A percentile compares a stretch with the other conserved stretches of the same genome.
Conservation (phyloP, 164 flowering plant genomes). For the Annona squamosa region DNA sequence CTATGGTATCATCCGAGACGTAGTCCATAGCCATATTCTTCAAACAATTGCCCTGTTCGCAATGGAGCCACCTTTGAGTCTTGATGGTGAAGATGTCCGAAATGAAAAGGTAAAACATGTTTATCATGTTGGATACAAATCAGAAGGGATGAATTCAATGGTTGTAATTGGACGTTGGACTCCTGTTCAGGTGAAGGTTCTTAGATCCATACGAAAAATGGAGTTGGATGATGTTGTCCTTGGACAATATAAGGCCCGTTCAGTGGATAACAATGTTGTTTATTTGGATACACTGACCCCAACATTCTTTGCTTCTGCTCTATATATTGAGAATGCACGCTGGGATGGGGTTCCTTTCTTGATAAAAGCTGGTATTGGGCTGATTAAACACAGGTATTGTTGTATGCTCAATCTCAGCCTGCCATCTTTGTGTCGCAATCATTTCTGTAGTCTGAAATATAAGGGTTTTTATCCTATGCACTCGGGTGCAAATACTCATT, state of each 20-base stretch:
- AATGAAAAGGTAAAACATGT: constrained; percentile 45
- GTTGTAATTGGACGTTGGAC: constrained; percentile 3
- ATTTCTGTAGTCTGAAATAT: too few species aligned
- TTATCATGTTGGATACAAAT: too few species aligned
- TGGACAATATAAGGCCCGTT: constrained; percentile 49
- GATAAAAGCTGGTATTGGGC: constrained; percentile 55
- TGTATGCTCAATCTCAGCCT: background rate
- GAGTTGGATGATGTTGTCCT: constrained; percentile 41
- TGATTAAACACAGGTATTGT: constrained; percentile 50
- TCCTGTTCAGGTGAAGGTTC: constrained; percentile 48
- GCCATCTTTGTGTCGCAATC: background rate
- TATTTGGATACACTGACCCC: constrained; percentile 40
- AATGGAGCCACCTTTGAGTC: constrained; percentile 63
- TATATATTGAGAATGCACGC: constrained; percentile 57
- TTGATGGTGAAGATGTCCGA: constrained; percentile 59
- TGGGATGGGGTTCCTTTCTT: constrained; percentile 77
- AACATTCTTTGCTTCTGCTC: constrained; percentile 51
- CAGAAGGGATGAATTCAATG: background rate
- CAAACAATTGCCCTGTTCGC: constrained; percentile 58
- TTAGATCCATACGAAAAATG: constrained; percentile 44
- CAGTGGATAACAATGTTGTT: constrained; percentile 31
- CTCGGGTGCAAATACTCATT: too few species aligned
- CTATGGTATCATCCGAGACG: constrained; percentile 52
- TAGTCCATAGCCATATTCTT: constrained; percentile 54
- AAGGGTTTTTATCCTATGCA: too few species aligned